These are phyloP conservation scores for Pancytospora philotis DNA, from an alignment of 371 early-diverging fungal genomes.

Conservation along the genomic window DNA sequence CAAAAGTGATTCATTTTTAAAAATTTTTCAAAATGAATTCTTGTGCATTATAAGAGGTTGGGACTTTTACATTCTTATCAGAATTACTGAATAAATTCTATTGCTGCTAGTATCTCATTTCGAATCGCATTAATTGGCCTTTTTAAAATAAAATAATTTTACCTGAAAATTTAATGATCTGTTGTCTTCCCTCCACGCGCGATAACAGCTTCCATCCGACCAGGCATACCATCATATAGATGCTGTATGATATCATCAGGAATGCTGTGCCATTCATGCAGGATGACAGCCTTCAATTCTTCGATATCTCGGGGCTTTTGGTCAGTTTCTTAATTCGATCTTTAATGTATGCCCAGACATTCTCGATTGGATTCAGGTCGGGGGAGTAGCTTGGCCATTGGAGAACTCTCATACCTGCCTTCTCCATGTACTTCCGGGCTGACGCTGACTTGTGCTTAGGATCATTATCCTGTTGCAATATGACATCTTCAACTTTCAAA, in stretches of 20 bases:
- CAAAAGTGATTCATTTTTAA: no score
- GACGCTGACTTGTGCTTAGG: neutral
- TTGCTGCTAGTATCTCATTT: neutral
- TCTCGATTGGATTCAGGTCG: slow-evolving; percentile 3
- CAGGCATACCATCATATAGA: slow-evolving; percentile 1
- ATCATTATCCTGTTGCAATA: neutral
- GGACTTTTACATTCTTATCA: no score
- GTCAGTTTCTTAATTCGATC: neutral
- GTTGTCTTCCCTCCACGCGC: neutral
- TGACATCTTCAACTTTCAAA: neutral
- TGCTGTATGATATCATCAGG: neutral
- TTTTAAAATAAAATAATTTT: neutral
- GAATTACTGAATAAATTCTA: neutral
- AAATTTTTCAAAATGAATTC: no score
- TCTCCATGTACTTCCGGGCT: neutral
- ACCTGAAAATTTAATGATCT: neutral
- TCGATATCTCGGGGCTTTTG: neutral
- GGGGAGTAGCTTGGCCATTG: slow-evolving; percentile 1
- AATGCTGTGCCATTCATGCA: neutral
- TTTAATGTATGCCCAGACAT: neutral
- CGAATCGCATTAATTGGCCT: neutral
- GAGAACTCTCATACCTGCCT: neutral
- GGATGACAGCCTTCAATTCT: neutral
- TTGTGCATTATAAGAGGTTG: no score
- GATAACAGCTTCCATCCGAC: neutral